Conservation (phyloP, 805 yeast species). For the Schwanniomyces occidentalis region DNA sequence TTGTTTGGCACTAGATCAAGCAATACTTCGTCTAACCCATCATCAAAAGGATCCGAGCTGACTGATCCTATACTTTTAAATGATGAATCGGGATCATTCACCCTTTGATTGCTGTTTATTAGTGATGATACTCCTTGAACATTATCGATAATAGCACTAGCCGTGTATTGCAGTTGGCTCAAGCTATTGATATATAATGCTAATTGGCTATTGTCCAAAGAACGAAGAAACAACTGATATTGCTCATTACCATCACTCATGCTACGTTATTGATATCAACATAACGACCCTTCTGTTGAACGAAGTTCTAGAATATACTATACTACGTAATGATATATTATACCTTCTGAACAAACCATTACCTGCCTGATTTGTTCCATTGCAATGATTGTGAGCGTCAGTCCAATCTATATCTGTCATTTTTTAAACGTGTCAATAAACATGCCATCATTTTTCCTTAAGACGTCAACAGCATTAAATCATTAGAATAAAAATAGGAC, state of each 20-base stretch:
- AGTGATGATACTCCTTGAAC: slow-evolving; percentile 1
- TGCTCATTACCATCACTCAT: slow-evolving; percentile 6
- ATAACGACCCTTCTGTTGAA: too few relatives aligned
- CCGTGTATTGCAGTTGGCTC: slow-evolving; percentile 11
- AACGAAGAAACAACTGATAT: slow-evolving; percentile 14
- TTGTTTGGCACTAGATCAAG: slow-evolving; percentile 10
- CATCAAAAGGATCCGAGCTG: slow-evolving; percentile 25
- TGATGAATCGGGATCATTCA: too few relatives aligned
- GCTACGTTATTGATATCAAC: too few relatives aligned
- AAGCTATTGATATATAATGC: slow-evolving; percentile 16
- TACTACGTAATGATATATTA: too few relatives aligned
- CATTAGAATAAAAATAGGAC: too few relatives aligned
- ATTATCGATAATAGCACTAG: not conserved
- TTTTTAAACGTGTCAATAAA: slow-evolving; percentile 1
- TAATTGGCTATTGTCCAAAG: slow-evolving; percentile 20
- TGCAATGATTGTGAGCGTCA: too few relatives aligned
- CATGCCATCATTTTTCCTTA: too few relatives aligned
- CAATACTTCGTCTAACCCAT: slow-evolving; percentile 18
- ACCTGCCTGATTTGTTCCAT: too few relatives aligned
- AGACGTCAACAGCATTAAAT: too few relatives aligned
- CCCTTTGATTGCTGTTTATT: not conserved
- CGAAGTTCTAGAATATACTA: too few relatives aligned
- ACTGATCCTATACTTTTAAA: slow-evolving; percentile 5
- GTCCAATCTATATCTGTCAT: slow-evolving; percentile 1
- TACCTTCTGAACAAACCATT: too few relatives aligned